phyloP scores from a whole-genome alignment of 2,329 filamentous ascomycete species.

The Hypoxylon sp. region DNA sequence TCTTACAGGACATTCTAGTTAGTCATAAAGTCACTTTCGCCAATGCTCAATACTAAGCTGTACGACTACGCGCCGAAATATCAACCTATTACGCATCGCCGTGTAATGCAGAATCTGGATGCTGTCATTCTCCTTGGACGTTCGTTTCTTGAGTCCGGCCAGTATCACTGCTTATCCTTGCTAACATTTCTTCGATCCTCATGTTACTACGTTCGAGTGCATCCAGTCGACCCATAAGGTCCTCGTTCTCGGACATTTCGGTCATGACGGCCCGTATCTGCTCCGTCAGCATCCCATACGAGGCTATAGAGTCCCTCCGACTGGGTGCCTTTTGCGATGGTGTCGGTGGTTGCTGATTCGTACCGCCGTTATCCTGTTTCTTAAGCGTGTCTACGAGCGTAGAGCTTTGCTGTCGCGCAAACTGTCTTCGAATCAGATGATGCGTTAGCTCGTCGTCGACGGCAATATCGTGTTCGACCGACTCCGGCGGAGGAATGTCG shows the following conservation, averaged over 20 bases:
- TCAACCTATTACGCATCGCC: conserved; percentile 1
- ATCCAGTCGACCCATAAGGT: conserved; percentile 59
- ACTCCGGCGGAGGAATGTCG: conserved; percentile 74
- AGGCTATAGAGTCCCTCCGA: conserved; percentile 66
- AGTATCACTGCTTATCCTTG: conserved; percentile 50
- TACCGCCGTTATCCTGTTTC: conserved; percentile 25
- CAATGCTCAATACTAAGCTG: background rate
- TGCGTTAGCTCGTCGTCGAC: conserved; percentile 70
- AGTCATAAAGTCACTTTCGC: conserved; percentile 10
- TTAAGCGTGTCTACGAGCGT: conserved; percentile 42
- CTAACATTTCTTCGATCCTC: conserved; percentile 62
- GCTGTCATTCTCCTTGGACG: conserved; percentile 47
- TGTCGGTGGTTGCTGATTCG: conserved; percentile 31
- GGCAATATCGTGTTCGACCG: conserved; percentile 66
- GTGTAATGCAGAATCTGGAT: conserved; percentile 35
- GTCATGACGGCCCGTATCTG: conserved; percentile 64
- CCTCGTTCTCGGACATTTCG: conserved; percentile 59
- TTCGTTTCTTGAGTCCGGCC: conserved; percentile 40
- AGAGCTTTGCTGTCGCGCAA: conserved; percentile 59
- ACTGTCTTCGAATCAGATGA: conserved; percentile 69
- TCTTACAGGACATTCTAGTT: conserved; percentile 1
- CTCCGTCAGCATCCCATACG: conserved; percentile 63
- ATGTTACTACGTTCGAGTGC: conserved; percentile 63
- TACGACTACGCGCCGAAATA: conserved; percentile 7
- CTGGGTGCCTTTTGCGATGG: conserved; percentile 51